Conservation (phyloP, 176 grass and related monocot genomes). For the Eragrostis curvula region DNA sequence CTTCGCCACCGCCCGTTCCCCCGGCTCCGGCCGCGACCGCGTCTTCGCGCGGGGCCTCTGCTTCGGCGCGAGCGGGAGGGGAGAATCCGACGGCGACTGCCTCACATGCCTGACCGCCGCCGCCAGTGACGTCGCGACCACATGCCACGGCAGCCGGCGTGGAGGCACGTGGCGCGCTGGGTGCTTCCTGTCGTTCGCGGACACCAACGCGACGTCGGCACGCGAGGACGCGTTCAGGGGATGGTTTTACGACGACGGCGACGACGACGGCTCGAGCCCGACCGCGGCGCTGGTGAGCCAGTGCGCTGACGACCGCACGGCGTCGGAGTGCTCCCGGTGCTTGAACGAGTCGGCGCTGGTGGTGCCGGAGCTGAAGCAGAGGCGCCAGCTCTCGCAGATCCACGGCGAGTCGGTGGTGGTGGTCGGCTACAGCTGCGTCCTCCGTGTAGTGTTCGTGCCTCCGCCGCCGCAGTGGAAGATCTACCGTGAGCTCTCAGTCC, state of each 20-base stretch:
- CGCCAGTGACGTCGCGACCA: not conserved
- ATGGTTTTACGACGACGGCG: constrained; percentile 6
- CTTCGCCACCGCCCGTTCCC: not conserved
- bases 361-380: not conserved
- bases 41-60: not conserved
- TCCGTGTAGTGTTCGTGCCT: not conserved
- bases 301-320: not conserved
- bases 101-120: constrained; percentile 15
- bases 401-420: not conserved
- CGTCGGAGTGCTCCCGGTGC: not conserved
- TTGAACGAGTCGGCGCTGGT: not conserved
- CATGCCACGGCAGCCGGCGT: not conserved
- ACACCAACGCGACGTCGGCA: not conserved
- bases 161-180: not conserved
- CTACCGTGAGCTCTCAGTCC: not conserved
- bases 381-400: not conserved
- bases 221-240: not conserved
- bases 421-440: not conserved
- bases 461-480: not conserved
- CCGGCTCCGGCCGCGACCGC: not conserved
- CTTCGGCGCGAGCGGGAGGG: not conserved
- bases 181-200: constrained; percentile 1
- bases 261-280: not conserved
- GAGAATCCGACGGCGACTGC: not conserved
- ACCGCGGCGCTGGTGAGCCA: not conserved